Conservation (phyloP, 106 monocot species). For the Ottelia alismoides region DNA sequence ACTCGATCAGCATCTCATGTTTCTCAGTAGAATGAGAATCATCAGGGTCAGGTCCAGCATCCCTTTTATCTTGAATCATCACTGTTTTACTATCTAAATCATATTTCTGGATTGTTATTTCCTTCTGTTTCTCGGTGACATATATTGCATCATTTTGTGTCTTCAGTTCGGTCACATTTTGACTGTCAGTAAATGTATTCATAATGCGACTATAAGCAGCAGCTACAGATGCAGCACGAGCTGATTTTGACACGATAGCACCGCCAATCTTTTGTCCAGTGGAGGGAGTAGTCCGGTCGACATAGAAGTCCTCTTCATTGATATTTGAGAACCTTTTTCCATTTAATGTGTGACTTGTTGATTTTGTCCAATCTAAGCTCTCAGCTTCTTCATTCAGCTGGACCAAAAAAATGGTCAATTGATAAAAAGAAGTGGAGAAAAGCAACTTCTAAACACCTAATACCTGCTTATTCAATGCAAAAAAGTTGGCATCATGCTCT, state of each 20-base stretch:
- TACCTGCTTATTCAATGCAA: constrained; percentile 87
- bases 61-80: not conserved
- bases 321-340: constrained; percentile 30
- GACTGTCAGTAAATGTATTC: too few species aligned
- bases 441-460: not conserved
- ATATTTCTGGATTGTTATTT: too few species aligned
- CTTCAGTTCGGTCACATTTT: too few species aligned
- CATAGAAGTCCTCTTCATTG: constrained; percentile 31
- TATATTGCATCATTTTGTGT: too few species aligned
- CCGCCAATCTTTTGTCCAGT: constrained; percentile 66
- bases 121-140: too few species aligned
- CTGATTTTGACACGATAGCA: constrained; percentile 2
- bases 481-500: constrained; percentile 87
- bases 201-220: constrained; percentile 57
- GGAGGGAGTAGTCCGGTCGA: constrained; percentile 1
- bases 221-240: constrained; percentile 45
- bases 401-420: not conserved
- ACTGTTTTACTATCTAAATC: not conserved
- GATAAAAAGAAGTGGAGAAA: too few species aligned
- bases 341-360: constrained; percentile 50
- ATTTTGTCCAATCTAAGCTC: constrained; percentile 86
- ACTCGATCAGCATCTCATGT: constrained; percentile 1
- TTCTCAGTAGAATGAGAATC: not conserved
- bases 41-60: not conserved
- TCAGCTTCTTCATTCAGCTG: constrained; percentile 87